Evolutionary conservation across 1,284 basidiomycete species (phyloP), one percentile per base, ranked within the genome.

Genomic region (Rhodotorula sp.): DNA sequence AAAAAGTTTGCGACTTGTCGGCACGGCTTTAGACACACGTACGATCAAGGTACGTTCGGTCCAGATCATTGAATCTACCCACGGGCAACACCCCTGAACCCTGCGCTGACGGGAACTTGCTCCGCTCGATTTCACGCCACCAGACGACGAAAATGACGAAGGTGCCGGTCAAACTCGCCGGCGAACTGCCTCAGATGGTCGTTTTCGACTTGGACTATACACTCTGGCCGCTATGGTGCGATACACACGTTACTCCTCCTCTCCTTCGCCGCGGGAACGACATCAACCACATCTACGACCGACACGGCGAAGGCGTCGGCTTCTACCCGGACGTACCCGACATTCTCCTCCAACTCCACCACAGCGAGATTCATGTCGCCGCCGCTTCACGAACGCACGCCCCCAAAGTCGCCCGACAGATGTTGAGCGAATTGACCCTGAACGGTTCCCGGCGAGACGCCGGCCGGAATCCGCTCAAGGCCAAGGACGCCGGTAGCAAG

Each of bases 131-230:
- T 15, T 29, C 5, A 5, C 6, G 26, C 26, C 53, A 54, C 15
- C 51, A n/a, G 42, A 14, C 29, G 15, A 56, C 33, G 22, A 7
- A 8, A 17, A 54, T 44, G 51, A 26, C n/a, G n/a, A 29, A 44
- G 18, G 37, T 33, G 1, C 60, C 57, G 15, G 49, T 54, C 26
- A 58, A 45, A 20, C 60, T 67, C 20, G 54, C 44, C 2, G 62
- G 56, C 8, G 59, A 53, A 0, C 59, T 87, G 48, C 91, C 91
- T 0, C 85, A 88, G 72, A 85, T 91, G 37, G 82, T 93, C 18
- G 91, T 89, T 1, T 92, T 93, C 78, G 91, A 94, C 77, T 81
- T 93, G 30, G 91, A 93, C 89, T 93, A 79, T 72, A 93, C 91
- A 0, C 82, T 93, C 2, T 93, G 91, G 56, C 55, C 33, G 26